A percentile compares a stretch with the other conserved stretches of the same genome.
Conservation (phyloP, 192 early-diverging fungal genomes). For the Coemansia sp. region DNA sequence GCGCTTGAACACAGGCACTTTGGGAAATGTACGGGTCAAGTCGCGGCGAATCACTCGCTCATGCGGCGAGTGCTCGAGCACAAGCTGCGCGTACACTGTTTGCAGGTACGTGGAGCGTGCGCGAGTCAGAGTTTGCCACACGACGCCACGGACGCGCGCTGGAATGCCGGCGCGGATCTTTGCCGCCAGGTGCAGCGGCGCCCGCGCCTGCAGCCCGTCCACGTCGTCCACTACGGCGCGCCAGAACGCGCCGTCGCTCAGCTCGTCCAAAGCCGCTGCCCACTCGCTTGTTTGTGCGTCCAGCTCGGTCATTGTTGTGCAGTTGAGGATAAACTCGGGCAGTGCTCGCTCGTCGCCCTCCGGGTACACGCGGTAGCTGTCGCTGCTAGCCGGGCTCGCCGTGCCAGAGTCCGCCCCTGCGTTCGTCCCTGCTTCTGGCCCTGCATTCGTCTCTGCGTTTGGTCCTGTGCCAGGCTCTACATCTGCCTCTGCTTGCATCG, state of each 20-base stretch:
- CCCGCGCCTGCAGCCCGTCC: conserved; percentile 22
- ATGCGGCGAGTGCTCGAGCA: conserved; percentile 72
- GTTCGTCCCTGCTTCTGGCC: not conserved
- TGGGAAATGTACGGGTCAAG: conserved; percentile 89
- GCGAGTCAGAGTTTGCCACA: conserved; percentile 91
- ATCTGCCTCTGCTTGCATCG: conserved; percentile 1
- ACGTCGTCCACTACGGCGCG: conserved; percentile 27
- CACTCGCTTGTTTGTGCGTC: conserved; percentile 39
- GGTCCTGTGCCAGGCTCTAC: too few species aligned
- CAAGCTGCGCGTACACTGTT: conserved; percentile 75
- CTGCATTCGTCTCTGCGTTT: too few species aligned
- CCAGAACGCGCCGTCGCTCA: conserved; percentile 46
- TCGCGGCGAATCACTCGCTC: conserved; percentile 92
- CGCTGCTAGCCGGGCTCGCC: not conserved
- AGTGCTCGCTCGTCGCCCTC: conserved; percentile 50
- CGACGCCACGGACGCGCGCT: conserved; percentile 74
- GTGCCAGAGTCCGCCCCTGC: not conserved
- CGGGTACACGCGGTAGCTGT: conserved; percentile 36
- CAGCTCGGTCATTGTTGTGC: conserved; percentile 38
- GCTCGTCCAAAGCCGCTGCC: conserved; percentile 29
- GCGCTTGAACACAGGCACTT: conserved; percentile 80
- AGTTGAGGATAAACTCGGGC: conserved; percentile 35
- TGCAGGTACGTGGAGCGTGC: conserved; percentile 79
- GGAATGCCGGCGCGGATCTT: conserved; percentile 71
- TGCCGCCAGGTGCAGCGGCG: conserved; percentile 42